These are phyloP conservation scores for Albatrellus ellisii DNA, from an alignment of 768 basidiomycete species.

Conservation along the genomic window DNA sequence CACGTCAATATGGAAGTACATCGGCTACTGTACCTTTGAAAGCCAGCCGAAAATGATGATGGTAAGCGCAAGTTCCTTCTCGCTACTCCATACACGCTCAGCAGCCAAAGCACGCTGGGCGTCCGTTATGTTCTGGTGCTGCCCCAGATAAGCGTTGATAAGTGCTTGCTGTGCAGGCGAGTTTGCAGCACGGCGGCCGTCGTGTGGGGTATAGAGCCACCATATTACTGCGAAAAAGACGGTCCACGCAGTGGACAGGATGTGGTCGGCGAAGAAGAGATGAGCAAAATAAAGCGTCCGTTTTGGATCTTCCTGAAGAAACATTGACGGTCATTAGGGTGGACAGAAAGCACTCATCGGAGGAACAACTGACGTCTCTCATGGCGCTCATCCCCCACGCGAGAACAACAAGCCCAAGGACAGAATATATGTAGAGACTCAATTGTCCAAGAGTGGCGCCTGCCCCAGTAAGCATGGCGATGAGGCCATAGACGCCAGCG, in stretches of 20 bases:
- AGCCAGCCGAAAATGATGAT: slow-evolving; percentile 81
- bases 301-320: slow-evolving; percentile 70
- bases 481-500: slow-evolving; percentile 91
- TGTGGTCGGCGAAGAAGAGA: slow-evolving; percentile 83
- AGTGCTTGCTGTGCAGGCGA: slow-evolving; percentile 84
- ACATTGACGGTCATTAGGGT: slow-evolving; percentile 5
- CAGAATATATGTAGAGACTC: slow-evolving; percentile 88
- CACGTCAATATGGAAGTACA: not conserved
- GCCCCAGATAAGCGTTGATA: slow-evolving; percentile 35
- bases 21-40: slow-evolving; percentile 50
- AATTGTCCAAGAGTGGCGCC: slow-evolving; percentile 92
- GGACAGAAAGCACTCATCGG: slow-evolving; percentile 3
- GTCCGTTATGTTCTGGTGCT: slow-evolving; percentile 39
- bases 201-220: slow-evolving; percentile 89
- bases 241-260: slow-evolving; percentile 86
- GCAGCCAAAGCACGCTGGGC: slow-evolving; percentile 63
- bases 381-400: slow-evolving; percentile 84
- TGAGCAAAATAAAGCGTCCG: slow-evolving; percentile 85
- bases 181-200: slow-evolving; percentile 68
- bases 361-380: slow-evolving; percentile 47
- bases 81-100: slow-evolving; percentile 75
- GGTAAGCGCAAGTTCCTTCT: slow-evolving; percentile 68
- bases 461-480: slow-evolving; percentile 80
- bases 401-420: slow-evolving; percentile 64
- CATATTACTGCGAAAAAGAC: slow-evolving; percentile 80